Evolutionary conservation across 352 stramenopile species (phyloP).

Genomic region (Globisporangium orthogonon): DNA sequence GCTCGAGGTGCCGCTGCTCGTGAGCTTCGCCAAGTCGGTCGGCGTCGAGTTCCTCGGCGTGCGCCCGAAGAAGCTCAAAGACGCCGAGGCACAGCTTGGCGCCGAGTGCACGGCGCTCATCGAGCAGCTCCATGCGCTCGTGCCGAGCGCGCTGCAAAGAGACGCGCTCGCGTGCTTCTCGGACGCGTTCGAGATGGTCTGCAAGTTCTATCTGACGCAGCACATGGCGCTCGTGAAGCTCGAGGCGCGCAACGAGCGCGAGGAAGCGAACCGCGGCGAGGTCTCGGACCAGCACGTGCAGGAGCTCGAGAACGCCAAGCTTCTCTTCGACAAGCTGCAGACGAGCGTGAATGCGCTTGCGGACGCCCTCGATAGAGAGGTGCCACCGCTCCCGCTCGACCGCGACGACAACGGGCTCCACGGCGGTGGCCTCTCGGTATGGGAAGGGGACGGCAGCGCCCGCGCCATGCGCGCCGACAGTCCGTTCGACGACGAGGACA

Average conservation of each 20-base stretch:
- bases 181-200: conserved; percentile 87
- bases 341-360: conserved; percentile 78
- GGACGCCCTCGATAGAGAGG: conserved; percentile 70
- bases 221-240: conserved; percentile 89
- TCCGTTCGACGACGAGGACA: conserved; percentile 96
- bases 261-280: conserved; percentile 81
- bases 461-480: conserved; percentile 63
- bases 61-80: conserved; percentile 57
- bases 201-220: conserved; percentile 86
- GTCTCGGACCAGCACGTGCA: conserved; percentile 64
- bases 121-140: conserved; percentile 30
- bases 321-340: conserved; percentile 83
- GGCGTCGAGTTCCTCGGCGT: conserved; percentile 87
- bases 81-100: conserved; percentile 31
- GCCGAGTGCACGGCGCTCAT: conserved; percentile 35
- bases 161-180: conserved; percentile 76
- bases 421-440: conserved; percentile 47
- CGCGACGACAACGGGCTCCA: conserved; percentile 51
- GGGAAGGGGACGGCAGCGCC: conserved; percentile 64
- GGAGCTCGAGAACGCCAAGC: conserved; percentile 64
- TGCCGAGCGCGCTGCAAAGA: conserved; percentile 55
- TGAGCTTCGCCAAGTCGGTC: conserved; percentile 92
- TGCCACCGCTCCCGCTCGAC: conserved; percentile 55
- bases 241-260: conserved; percentile 91
- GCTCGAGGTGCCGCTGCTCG: conserved; percentile 90